Percentiles rank a stretch among this genome's conserved stretches.
These are phyloP conservation scores for Saraca asoca DNA, from an alignment of 331 rosid genomes.

Conservation along the genomic window DNA sequence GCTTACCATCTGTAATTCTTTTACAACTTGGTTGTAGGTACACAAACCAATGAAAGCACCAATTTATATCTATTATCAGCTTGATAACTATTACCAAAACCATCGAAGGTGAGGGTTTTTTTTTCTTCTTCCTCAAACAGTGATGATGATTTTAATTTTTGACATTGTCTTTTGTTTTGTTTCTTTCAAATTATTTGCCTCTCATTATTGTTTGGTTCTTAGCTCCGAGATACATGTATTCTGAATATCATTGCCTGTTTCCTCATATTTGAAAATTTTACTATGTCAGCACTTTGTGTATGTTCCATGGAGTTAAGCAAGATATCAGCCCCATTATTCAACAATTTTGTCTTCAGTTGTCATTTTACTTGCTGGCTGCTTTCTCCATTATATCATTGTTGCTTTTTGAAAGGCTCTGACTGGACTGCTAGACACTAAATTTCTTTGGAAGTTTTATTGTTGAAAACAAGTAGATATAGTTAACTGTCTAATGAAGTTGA, in stretches of 20 bases:
- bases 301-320: conserved; percentile 24
- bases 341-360: conserved; percentile 5
- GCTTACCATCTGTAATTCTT: conserved; percentile 22
- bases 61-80: conserved; percentile 81
- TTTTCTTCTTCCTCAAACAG: conserved; percentile 10
- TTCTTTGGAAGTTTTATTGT: not conserved
- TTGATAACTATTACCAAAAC: conserved; percentile 92
- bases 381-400: not conserved
- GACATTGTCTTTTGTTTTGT: conserved; percentile 13
- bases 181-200: conserved; percentile 16
- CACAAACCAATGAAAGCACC: conserved; percentile 87
- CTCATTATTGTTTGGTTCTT: not conserved
- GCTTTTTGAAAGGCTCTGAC: conserved; percentile 17
- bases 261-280: not conserved
- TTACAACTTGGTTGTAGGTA: conserved; percentile 54
- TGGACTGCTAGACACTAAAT: not conserved
- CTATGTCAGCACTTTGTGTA: not conserved
- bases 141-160: conserved; percentile 21
- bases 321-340: conserved; percentile 9
- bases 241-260: conserved; percentile 8
- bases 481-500: not conserved
- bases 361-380: conserved; percentile 4
- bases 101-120: conserved; percentile 74
- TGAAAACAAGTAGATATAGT: not conserved
- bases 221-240: conserved; percentile 7